phyloP scores from a whole-genome alignment of 257 asterid species.

The Oldenlandia corymbosa region DNA sequence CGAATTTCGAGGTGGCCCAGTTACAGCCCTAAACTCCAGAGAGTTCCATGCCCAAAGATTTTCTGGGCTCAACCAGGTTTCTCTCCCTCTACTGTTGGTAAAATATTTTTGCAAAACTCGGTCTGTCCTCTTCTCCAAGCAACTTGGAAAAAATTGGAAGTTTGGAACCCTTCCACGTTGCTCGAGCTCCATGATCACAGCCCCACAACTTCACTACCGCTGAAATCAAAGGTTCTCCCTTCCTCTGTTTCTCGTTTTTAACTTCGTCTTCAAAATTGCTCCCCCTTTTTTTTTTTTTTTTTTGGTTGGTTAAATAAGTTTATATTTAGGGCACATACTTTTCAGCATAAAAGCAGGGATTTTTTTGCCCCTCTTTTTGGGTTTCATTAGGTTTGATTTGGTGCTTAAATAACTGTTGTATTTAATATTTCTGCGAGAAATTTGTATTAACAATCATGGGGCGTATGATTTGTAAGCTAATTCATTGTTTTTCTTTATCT shows the following conservation, averaged over 20 bases:
- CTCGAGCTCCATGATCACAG: constrained; percentile 12
- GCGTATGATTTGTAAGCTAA: background rate
- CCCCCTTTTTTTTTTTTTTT: background rate
- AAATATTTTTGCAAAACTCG: background rate
- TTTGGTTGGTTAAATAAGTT: background rate
- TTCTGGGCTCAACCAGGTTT: background rate
- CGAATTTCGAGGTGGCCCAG: constrained; percentile 15
- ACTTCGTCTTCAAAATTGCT: background rate
- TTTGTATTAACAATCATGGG: no score
- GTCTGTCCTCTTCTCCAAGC: constrained; percentile 39
- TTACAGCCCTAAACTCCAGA: constrained; percentile 34
- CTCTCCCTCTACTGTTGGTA: constrained; percentile 18
- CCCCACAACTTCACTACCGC: constrained; percentile 10
- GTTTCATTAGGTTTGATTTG: no score
- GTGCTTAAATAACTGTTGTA: no score
- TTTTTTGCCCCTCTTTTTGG: no score
- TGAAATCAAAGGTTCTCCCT: constrained; percentile 22
- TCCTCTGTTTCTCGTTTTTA: background rate
- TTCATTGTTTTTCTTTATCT: no score
- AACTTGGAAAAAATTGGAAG: constrained; percentile 27
- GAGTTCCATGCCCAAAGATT: constrained; percentile 14
- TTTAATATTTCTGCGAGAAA: background rate
- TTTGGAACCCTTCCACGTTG: constrained; percentile 23
- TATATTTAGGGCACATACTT: background rate
- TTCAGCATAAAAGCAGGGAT: background rate